Conservation (phyloP, 768 basidiomycete genomes). For the Termitomyces eurrhizus region DNA sequence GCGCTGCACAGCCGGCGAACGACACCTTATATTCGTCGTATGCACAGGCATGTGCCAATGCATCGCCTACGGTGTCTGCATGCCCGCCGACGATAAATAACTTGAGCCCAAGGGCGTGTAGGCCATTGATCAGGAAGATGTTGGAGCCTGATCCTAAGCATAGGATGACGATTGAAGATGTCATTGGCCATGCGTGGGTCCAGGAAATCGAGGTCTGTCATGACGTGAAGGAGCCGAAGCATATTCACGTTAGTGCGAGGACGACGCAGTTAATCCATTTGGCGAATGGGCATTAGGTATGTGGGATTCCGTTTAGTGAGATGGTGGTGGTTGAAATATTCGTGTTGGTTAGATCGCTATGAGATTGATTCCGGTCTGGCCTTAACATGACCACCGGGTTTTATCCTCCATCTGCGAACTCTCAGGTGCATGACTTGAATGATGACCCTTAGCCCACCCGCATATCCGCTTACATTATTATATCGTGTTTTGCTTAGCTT, state of each 20-base stretch:
- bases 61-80: slow-evolving; percentile 39
- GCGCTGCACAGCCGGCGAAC: slow-evolving; percentile 73
- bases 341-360: background rate
- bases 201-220: slow-evolving; percentile 80
- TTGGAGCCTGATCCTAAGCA: slow-evolving; percentile 89
- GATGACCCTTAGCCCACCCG: background rate
- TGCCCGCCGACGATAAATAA: slow-evolving; percentile 80
- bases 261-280: slow-evolving; percentile 52
- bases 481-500: slow-evolving; percentile 7
- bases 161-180: slow-evolving; percentile 75
- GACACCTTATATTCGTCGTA: slow-evolving; percentile 85
- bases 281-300: slow-evolving; percentile 15
- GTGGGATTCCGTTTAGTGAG: background rate
- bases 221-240: slow-evolving; percentile 54
- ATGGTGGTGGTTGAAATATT: background rate
- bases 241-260: slow-evolving; percentile 68
- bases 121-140: slow-evolving; percentile 86
- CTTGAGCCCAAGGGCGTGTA: slow-evolving; percentile 80
- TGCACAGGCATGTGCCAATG: slow-evolving; percentile 49
- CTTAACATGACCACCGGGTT: background rate
- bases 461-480: background rate
- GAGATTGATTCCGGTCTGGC: background rate
- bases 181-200: slow-evolving; percentile 77
- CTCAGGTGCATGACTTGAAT: background rate
- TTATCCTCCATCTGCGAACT: background rate